Conservation (phyloP, 306 rosid genomes). For the Castanospermum australe region DNA sequence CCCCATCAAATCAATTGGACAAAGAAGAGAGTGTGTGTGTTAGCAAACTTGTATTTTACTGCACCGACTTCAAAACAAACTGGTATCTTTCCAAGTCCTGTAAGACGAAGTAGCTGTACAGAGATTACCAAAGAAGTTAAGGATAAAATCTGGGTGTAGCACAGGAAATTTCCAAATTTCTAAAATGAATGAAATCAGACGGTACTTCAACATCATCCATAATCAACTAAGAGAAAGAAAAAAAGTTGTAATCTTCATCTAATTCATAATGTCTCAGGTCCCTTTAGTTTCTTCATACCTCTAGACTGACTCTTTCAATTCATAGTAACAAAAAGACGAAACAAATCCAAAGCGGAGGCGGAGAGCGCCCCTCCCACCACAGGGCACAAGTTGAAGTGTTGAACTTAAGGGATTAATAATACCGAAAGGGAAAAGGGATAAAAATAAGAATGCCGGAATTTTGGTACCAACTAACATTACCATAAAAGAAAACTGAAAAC, state of each 20-base stretch:
- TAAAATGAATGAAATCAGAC: not conserved
- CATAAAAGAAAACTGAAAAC: too few relatives aligned
- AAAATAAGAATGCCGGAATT: not conserved
- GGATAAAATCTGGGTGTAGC: not conserved
- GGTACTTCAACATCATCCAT: not conserved
- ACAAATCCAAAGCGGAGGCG: not conserved
- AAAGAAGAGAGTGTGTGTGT: slow-evolving; percentile 47
- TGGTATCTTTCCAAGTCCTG: slow-evolving; percentile 41
- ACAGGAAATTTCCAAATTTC: not conserved
- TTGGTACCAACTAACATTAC: not conserved
- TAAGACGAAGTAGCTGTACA: too few relatives aligned
- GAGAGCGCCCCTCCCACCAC: not conserved
- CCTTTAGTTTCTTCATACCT: too few relatives aligned
- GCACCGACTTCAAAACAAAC: slow-evolving; percentile 60
- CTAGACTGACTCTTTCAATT: too few relatives aligned
- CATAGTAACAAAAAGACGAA: too few relatives aligned
- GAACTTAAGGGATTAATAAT: not conserved
- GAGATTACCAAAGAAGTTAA: slow-evolving; percentile 4
- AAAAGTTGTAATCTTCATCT: too few relatives aligned
- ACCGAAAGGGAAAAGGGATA: not conserved
- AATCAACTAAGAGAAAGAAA: too few relatives aligned
- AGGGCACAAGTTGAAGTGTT: not conserved
- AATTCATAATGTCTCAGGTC: too few relatives aligned
- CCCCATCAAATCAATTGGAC: slow-evolving; percentile 65
- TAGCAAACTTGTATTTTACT: slow-evolving; percentile 46